phyloP scores from a whole-genome alignment of 139 green algal species.

The Chlamydomonas sphaeroides region DNA sequence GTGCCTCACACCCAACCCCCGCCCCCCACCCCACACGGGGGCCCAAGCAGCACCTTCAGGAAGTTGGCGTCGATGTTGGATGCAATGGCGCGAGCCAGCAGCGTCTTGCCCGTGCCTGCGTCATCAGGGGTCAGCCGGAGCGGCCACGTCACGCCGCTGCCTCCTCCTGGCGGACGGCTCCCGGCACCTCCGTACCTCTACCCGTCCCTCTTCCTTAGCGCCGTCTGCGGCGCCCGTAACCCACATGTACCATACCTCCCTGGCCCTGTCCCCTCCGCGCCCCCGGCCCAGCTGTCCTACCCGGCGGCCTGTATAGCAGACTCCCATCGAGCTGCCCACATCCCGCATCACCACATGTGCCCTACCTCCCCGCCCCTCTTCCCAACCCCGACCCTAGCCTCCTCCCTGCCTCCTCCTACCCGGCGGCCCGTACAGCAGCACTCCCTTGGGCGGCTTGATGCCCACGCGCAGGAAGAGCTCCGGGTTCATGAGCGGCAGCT shows the following conservation, averaged over 20 bases:
- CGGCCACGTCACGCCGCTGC: too few relatives aligned
- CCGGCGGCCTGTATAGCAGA: too few relatives aligned
- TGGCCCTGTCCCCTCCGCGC: too few relatives aligned
- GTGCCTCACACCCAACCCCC: too few relatives aligned
- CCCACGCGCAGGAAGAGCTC: constrained; percentile 98
- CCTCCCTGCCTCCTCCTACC: constrained; percentile 21
- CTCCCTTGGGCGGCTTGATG: constrained; percentile 98
- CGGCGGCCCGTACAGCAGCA: constrained; percentile 85
- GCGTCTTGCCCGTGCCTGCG: constrained; percentile 88
- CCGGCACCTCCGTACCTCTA: too few relatives aligned
- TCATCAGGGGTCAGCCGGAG: too few relatives aligned
- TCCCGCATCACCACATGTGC: too few relatives aligned
- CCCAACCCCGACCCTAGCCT: background rate
- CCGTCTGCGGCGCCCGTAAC: too few relatives aligned
- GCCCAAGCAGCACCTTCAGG: constrained; percentile 78
- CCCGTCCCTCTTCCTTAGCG: background rate
- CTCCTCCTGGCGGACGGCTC: too few relatives aligned
- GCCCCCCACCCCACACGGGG: too few relatives aligned
- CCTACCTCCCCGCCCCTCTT: background rate
- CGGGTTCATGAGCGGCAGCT: constrained; percentile 99
- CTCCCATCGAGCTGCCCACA: too few relatives aligned
- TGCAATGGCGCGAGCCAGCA: constrained; percentile 89
- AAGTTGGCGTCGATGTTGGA: constrained; percentile 95
- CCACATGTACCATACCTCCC: background rate
- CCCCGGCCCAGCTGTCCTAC: too few relatives aligned